phyloP scores from a whole-genome alignment of 2,329 filamentous ascomycete species.

The Blastomyces emzantsi region DNA sequence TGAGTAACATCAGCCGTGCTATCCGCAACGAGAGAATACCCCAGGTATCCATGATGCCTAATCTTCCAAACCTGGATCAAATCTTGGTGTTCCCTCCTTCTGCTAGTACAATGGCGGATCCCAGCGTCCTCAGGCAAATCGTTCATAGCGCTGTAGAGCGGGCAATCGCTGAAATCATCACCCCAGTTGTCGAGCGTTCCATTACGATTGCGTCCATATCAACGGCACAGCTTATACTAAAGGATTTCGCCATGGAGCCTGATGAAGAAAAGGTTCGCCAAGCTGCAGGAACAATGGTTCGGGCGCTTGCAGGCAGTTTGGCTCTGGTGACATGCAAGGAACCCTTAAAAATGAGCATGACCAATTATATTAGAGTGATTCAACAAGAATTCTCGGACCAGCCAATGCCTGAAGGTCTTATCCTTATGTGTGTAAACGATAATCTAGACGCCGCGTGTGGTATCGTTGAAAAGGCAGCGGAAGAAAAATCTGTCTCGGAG shows the following conservation, averaged over 20 bases:
- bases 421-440: slow-evolving; percentile 97
- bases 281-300: slow-evolving; percentile 87
- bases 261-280: slow-evolving; percentile 80
- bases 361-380: slow-evolving; percentile 89
- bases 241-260: slow-evolving; percentile 89
- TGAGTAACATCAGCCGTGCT: slow-evolving; percentile 62
- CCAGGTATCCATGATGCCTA: slow-evolving; percentile 65
- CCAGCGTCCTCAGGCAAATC: slow-evolving; percentile 59
- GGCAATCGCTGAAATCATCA: slow-evolving; percentile 91
- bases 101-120: slow-evolving; percentile 66
- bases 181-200: slow-evolving; percentile 92
- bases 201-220: slow-evolving; percentile 97
- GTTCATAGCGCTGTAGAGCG: slow-evolving; percentile 79
- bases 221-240: slow-evolving; percentile 87
- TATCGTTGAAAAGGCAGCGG: slow-evolving; percentile 91
- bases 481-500: slow-evolving; percentile 84
- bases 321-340: slow-evolving; percentile 98
- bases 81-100: slow-evolving; percentile 70
- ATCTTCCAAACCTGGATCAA: slow-evolving; percentile 55
- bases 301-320: slow-evolving; percentile 84
- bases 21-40: slow-evolving; percentile 65
- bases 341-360: slow-evolving; percentile 90
- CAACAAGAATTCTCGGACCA: slow-evolving; percentile 56
- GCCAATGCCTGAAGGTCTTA: slow-evolving; percentile 83
- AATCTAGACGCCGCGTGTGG: slow-evolving; percentile 89